phyloP scores from a whole-genome alignment of 2,329 filamentous ascomycete species.

The Neodidymelliopsis sp. region DNA sequence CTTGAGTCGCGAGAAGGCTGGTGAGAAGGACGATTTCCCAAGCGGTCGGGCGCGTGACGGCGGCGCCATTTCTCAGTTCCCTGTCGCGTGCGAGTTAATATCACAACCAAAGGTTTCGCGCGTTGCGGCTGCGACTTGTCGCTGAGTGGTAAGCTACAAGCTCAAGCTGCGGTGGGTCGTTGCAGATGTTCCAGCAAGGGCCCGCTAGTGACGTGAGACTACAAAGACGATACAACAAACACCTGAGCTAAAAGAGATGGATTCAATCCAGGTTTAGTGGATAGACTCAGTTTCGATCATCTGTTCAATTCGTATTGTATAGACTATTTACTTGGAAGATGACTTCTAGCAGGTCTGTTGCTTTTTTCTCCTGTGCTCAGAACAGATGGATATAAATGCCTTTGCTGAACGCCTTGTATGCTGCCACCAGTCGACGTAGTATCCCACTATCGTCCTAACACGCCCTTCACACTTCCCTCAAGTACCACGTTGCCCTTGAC shows the following conservation, averaged over 20 bases:
- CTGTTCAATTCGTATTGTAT: not conserved
- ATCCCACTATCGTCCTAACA: conserved; percentile 40
- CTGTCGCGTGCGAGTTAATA: not conserved
- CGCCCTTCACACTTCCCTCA: conserved; percentile 61
- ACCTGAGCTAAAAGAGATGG: not conserved
- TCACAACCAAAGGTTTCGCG: not conserved
- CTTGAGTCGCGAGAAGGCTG: conserved; percentile 71
- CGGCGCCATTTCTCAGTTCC: conserved; percentile 38
- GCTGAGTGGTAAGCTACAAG: not conserved
- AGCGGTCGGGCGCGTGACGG: conserved; percentile 62
- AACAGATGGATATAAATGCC: not conserved
- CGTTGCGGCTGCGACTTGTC: not conserved
- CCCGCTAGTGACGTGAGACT: conserved; percentile 11
- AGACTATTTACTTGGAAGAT: not conserved
- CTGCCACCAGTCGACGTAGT: not conserved
- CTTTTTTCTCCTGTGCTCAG: not conserved
- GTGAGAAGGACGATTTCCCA: conserved; percentile 73
- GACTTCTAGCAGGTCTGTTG: not conserved
- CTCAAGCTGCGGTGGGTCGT: not conserved
- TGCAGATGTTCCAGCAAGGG: not conserved
- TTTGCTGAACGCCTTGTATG: conserved; percentile 3
- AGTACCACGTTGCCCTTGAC: conserved; percentile 64
- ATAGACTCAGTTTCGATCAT: not conserved
- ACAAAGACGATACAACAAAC: too few species aligned
- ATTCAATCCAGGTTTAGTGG: not conserved